phyloP scores from a whole-genome alignment of 306 rosid genomes.

The Quercus gilva region DNA sequence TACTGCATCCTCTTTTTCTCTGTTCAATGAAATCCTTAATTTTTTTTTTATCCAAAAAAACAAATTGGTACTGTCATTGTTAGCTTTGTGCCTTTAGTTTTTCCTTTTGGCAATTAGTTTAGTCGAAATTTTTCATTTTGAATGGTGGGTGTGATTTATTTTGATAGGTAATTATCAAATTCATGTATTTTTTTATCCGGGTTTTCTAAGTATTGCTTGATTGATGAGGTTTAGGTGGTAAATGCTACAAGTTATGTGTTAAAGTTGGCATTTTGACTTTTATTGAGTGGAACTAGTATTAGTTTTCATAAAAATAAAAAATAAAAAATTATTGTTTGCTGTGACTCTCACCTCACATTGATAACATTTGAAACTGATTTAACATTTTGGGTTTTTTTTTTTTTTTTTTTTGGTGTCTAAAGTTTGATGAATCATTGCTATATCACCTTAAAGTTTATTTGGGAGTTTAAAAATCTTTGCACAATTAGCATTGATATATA shows the following conservation, averaged over 20 bases:
- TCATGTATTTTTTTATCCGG: constrained; percentile 4
- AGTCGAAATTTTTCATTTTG: constrained; percentile 11
- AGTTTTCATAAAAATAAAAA: not conserved
- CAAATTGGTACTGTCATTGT: constrained; percentile 23
- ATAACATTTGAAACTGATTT: constrained; percentile 4
- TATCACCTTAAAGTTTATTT: not conserved
- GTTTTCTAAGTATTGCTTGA: constrained; percentile 1
- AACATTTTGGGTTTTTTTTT: not conserved
- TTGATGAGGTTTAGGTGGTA: not conserved
- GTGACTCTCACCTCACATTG: not conserved
- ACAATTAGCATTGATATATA: too few species aligned
- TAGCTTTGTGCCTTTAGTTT: constrained; percentile 6
- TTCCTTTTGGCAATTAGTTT: too few species aligned
- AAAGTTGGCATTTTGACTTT: not conserved
- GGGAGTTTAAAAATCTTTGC: not conserved
- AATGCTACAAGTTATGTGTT: constrained; percentile 1
- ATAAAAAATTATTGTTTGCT: not conserved
- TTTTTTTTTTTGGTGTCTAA: not conserved
- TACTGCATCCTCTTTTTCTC: too few species aligned
- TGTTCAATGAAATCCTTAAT: too few species aligned
- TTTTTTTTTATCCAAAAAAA: too few species aligned
- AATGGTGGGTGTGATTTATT: constrained; percentile 1
- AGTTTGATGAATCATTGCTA: not conserved
- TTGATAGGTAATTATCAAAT: not conserved
- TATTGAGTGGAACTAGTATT: constrained; percentile 3